Evolutionary conservation across 1,284 basidiomycete species (phyloP).

Genomic region (Naganishia liquefaciens): DNA sequence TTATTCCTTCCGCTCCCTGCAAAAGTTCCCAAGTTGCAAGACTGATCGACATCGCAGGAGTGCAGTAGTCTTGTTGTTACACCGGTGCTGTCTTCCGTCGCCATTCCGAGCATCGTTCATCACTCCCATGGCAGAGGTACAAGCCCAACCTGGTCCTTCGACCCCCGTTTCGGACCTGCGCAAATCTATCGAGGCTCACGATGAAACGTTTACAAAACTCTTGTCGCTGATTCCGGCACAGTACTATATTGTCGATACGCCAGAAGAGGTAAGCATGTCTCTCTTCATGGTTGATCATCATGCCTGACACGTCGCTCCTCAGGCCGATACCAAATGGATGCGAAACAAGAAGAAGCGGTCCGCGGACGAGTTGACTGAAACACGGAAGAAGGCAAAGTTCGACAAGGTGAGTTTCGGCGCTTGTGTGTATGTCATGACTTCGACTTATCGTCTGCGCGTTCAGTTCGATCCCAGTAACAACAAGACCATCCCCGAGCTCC

Average conservation of each 20-base stretch:
- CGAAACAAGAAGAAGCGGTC: constrained; percentile 86
- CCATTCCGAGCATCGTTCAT: neutral
- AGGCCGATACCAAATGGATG: constrained; percentile 71
- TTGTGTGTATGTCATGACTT: neutral
- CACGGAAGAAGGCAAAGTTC: constrained; percentile 76
- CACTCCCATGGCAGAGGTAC: constrained; percentile 13
- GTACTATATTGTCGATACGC: constrained; percentile 75
- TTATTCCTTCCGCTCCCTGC: neutral
- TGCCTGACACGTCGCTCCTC: neutral
- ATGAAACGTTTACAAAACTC: constrained; percentile 76
- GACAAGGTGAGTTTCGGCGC: constrained; percentile 67
- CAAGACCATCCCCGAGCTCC: constrained; percentile 69
- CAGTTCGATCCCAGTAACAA: constrained; percentile 88
- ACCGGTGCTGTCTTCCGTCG: too few relatives aligned
- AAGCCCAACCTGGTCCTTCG: constrained; percentile 4
- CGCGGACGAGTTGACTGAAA: constrained; percentile 80
- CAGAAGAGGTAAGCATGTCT: constrained; percentile 60
- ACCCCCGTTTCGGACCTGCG: constrained; percentile 56
- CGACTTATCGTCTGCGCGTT: neutral
- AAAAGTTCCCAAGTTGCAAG: constrained; percentile 16
- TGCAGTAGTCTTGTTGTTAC: neutral
- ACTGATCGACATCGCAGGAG: constrained; percentile 15
- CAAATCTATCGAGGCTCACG: constrained; percentile 74
- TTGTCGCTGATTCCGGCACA: constrained; percentile 80
- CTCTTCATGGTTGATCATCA: constrained; percentile 2